phyloP scores from a whole-genome alignment of 1,139 yeast species.

The Lodderomyces margitis region DNA sequence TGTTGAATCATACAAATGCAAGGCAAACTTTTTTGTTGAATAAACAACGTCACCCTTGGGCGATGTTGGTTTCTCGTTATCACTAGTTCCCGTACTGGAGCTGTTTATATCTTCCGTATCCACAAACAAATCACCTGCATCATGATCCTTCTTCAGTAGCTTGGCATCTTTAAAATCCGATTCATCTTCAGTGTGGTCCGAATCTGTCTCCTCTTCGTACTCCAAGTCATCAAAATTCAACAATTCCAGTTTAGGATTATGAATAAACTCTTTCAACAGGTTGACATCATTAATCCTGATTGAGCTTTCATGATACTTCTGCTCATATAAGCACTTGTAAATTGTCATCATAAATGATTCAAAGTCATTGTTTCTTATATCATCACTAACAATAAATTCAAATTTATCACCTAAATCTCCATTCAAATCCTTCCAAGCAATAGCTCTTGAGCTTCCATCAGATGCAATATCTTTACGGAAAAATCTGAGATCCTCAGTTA shows the following conservation, averaged over 20 bases:
- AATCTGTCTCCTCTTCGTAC: slow-evolving; percentile 10
- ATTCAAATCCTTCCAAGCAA: slow-evolving; percentile 78
- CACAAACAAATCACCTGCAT: slow-evolving; percentile 6
- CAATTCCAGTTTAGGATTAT: slow-evolving; percentile 26
- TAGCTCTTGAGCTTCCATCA: slow-evolving; percentile 36
- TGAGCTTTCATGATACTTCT: slow-evolving; percentile 63
- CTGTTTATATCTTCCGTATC: not conserved
- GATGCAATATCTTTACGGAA: slow-evolving; percentile 28
- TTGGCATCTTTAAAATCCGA: slow-evolving; percentile 9
- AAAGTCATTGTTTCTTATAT: slow-evolving; percentile 55
- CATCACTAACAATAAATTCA: slow-evolving; percentile 72
- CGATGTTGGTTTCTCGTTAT: slow-evolving; percentile 5
- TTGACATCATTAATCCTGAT: slow-evolving; percentile 36
- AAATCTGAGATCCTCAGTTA: slow-evolving; percentile 59
- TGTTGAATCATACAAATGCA: slow-evolving; percentile 58
- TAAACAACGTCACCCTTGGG: slow-evolving; percentile 17
- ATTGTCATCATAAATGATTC: slow-evolving; percentile 65
- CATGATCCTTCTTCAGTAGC: slow-evolving; percentile 9
- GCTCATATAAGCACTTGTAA: slow-evolving; percentile 72
- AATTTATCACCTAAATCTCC: slow-evolving; percentile 87
- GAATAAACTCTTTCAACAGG: slow-evolving; percentile 58
- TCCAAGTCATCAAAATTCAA: slow-evolving; percentile 26
- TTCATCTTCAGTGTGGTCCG: slow-evolving; percentile 15
- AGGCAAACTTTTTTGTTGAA: slow-evolving; percentile 17
- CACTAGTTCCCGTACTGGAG: not conserved